A percentile compares a stretch with the other conserved stretches of the same genome.
Evolutionary conservation across 2,329 filamentous ascomycete species (phyloP).

Genomic region (Claviceps monticola): DNA sequence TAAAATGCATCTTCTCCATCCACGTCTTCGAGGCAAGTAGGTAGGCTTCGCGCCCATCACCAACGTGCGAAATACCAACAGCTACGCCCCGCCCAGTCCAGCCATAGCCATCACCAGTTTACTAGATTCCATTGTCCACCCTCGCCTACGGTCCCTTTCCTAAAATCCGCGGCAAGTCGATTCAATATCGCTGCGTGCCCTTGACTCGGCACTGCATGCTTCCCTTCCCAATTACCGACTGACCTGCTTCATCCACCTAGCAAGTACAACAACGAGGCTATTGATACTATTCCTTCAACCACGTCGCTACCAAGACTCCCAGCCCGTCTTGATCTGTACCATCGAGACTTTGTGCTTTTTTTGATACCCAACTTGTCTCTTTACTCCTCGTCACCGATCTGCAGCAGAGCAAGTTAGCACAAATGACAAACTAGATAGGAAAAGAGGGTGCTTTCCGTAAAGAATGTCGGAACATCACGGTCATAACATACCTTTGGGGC

Average conservation of each 20-base stretch:
- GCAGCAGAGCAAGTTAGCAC: not conserved
- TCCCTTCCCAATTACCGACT: conserved; percentile 1
- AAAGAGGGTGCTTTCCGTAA: not conserved
- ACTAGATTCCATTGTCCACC: not conserved
- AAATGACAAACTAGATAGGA: not conserved
- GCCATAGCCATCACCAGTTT: not conserved
- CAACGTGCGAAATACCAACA: not conserved
- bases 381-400: conserved; percentile 29
- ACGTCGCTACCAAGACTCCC: not conserved
- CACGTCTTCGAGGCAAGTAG: too few relatives aligned
- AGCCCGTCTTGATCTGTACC: not conserved
- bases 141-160: too few relatives aligned
- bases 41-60: too few relatives aligned
- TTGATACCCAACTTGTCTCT: not conserved
- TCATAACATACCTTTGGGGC: conserved; percentile 70
- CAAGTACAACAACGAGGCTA: not conserved
- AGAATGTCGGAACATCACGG: not conserved
- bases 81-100: not conserved
- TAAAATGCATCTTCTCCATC: too few relatives aligned
- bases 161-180: not conserved
- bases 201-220: conserved; percentile 1
- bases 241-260: not conserved
- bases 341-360: not conserved
- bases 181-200: not conserved
- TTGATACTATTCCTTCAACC: not conserved